Evolutionary conservation across 495 filamentous ascomycete genomes (phyloP).

Genomic region (Daldinia loculata): DNA sequence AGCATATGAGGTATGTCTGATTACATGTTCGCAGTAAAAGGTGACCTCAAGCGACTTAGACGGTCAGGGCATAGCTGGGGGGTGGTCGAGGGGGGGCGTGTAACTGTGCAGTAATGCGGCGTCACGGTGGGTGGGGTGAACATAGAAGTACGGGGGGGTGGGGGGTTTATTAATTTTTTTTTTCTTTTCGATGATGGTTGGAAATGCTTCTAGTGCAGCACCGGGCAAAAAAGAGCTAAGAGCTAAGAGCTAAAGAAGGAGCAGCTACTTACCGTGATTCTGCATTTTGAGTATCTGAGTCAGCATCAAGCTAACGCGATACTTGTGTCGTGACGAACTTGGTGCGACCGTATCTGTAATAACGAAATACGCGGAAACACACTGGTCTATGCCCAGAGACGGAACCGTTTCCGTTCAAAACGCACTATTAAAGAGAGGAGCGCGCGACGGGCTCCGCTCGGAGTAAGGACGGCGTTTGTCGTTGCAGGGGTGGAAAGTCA

Average conservation of each 20-base stretch:
- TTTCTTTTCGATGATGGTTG: constrained; percentile 22
- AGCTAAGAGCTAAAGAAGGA: constrained; percentile 24
- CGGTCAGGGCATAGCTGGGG: constrained; percentile 38
- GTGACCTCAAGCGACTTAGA: constrained; percentile 46
- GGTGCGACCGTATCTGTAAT: constrained; percentile 27
- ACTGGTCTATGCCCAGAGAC: constrained; percentile 14
- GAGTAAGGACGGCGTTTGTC: constrained; percentile 41
- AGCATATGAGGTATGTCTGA: constrained; percentile 46
- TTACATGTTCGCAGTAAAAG: constrained; percentile 47
- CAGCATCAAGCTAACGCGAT: constrained; percentile 38
- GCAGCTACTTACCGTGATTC: constrained; percentile 39
- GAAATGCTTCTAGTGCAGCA: constrained; percentile 29
- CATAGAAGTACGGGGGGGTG: constrained; percentile 18
- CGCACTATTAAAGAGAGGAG: constrained; percentile 31
- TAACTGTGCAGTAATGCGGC: constrained; percentile 37
- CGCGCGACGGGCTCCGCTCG: constrained; percentile 37
- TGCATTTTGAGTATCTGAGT: constrained; percentile 42
- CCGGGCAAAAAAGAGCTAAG: constrained; percentile 14
- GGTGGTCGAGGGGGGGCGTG: constrained; percentile 19
- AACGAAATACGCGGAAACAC: not conserved
- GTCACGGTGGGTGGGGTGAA: constrained; percentile 34
- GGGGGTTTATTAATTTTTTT: constrained; percentile 12
- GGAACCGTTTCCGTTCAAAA: constrained; percentile 40
- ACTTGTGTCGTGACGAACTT: constrained; percentile 21
- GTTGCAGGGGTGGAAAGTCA: constrained; percentile 33